Base-by-base conservation (phyloP, 371 early-diverging fungal species). In the Mucor ambiguus region DNA sequence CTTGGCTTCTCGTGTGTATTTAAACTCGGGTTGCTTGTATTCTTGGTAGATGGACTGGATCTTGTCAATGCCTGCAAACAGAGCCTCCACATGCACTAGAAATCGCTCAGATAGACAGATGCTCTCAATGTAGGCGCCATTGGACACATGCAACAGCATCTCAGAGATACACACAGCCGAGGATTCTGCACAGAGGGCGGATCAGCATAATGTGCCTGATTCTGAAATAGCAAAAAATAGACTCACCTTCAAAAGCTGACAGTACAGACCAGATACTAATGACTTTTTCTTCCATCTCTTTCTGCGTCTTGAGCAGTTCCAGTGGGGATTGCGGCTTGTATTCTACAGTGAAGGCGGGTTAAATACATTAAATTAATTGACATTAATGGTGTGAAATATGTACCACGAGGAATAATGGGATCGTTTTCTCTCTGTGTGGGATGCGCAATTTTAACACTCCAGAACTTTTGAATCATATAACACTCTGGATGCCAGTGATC, bases 401-500 rank as follows among this genome's bases (percentile, higher is more conserved):
- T 52, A 52, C 52, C 52, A 28, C 43, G 33, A 35, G 35, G 22
- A 30, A 52, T 26, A 18, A 60, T 24, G 48, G 67, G 22, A 18
- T 75, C 69, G 24, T 46, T 55, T 30, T 70, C 62, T 64, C 61
- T 64, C 29, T 56, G 46, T 43, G 58, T 48, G 57, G 76, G 76
- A 48, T 76, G 57, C 2, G 80, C 79, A 43, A 92, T 59, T 66
- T 87, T 90, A 49, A 92, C 91, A 70, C 89, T 90, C 92, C 91
- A 92, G 68, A 90, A 88, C 90, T 94, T 96, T 84, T 94, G 92
- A 58, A 98, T 95, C 97, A 96, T 97, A 75, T 98, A 98, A 76
- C 98, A 98, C 74, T 96, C 96, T 14, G 96, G 96, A 78, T 98
- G 98, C 98, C 98, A 98, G 64, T 93, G 92, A 58, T 90, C 90